phyloP scores from a whole-genome alignment of 1,284 basidiomycete species.

The Trichosporon inkin region DNA sequence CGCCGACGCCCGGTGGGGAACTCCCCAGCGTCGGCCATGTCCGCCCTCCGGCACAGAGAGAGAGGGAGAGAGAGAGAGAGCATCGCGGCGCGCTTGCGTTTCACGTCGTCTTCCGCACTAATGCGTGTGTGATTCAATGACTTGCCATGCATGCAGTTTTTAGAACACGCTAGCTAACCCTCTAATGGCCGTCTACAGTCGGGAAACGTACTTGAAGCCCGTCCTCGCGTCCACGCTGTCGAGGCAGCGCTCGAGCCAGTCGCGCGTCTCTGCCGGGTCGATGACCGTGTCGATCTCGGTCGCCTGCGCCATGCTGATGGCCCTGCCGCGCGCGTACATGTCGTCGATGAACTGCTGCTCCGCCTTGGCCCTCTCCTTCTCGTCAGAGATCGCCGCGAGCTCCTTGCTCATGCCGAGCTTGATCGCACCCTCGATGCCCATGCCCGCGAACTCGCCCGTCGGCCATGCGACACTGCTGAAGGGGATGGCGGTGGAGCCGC shows the following conservation, averaged over 20 bases:
- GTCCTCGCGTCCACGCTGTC: constrained; percentile 15
- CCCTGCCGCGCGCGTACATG: constrained; percentile 20
- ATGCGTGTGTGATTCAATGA: background rate
- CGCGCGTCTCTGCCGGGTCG: constrained; percentile 24
- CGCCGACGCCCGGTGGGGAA: constrained; percentile 6
- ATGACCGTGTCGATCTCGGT: constrained; percentile 24
- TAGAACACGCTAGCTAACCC: constrained; percentile 14
- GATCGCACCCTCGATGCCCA: constrained; percentile 26
- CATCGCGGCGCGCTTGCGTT: no score
- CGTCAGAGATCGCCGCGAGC: constrained; percentile 21
- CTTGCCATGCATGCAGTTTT: background rate
- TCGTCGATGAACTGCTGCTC: constrained; percentile 24
- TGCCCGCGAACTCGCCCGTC: constrained; percentile 23
- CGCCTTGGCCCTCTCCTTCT: constrained; percentile 9
- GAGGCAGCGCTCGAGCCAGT: constrained; percentile 20
- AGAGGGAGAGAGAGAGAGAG: no score
- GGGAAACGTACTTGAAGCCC: constrained; percentile 1
- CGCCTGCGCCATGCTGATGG: constrained; percentile 24
- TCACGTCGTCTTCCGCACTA: background rate
- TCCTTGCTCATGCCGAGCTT: constrained; percentile 25
- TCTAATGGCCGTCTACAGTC: constrained; percentile 24
- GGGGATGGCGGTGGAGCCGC: constrained; percentile 19
- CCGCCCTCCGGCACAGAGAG: no score
- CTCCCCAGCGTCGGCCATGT: constrained; percentile 8
- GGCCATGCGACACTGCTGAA: constrained; percentile 22